These are phyloP conservation scores for Penicillium olsonii DNA, from an alignment of 2,329 filamentous ascomycete genomes.

Conservation along the genomic window DNA sequence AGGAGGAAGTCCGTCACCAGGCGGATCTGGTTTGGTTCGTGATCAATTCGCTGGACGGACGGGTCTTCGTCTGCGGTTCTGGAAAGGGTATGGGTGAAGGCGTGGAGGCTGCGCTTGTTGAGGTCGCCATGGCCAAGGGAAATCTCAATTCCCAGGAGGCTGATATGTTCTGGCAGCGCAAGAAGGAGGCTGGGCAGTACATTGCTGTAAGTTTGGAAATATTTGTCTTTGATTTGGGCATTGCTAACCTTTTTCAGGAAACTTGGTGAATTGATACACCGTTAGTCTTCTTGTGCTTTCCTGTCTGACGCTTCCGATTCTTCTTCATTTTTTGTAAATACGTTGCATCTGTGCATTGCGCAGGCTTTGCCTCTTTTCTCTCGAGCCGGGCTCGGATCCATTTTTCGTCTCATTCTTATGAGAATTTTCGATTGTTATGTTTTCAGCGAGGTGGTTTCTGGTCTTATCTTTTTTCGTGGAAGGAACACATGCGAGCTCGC, in stretches of 20 bases:
- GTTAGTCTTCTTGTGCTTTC: neutral
- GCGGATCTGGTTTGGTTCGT: slow-evolving; percentile 98
- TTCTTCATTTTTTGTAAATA: neutral
- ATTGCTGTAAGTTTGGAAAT: slow-evolving; percentile 65
- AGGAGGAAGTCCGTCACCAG: slow-evolving; percentile 89
- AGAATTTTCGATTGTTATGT: slow-evolving; percentile 6
- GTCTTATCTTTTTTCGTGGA: neutral
- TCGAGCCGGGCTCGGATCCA: neutral
- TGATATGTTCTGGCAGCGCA: slow-evolving; percentile 82
- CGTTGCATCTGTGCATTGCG: slow-evolving; percentile 1
- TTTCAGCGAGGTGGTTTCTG: slow-evolving; percentile 25
- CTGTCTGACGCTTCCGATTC: neutral
- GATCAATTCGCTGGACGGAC: slow-evolving; percentile 91
- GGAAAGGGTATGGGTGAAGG: slow-evolving; percentile 97
- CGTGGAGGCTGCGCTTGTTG: slow-evolving; percentile 81
- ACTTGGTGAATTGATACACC: slow-evolving; percentile 34
- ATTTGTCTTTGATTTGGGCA: neutral
- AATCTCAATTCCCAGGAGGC: slow-evolving; percentile 82
- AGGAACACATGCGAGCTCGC: no score
- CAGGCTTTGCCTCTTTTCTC: neutral
- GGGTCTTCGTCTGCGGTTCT: slow-evolving; percentile 94
- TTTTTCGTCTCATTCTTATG: neutral
- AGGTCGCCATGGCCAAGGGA: slow-evolving; percentile 91
- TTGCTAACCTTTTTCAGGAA: slow-evolving; percentile 28
- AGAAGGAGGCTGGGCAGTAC: slow-evolving; percentile 91